Base-by-base conservation (phyloP, 352 stramenopile genomes). In the Phytophthora pini region DNA sequence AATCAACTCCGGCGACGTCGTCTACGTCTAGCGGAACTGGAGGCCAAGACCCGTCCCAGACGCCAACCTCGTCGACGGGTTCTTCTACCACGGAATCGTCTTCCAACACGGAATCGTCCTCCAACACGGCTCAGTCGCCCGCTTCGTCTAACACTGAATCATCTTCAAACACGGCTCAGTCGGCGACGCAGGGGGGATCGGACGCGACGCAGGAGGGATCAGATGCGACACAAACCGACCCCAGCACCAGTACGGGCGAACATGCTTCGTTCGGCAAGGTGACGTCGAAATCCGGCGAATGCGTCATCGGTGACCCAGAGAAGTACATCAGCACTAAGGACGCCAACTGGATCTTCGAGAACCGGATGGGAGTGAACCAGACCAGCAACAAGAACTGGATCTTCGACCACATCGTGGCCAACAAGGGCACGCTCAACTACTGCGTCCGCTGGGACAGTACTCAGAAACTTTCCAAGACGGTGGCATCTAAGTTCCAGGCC, bases 361-460 rank as follows among this genome's bases (percentile, higher is more conserved):
- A 72, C 36, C 57, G 58, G 8, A 75, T 75, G 61, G 64, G 53
- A 12, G 61, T 63, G 40, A 72, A 72, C 43, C 32, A 50, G 17
- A 70, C 68, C 3, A 24, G 32, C 41, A 72, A 72, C 62, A 55
- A 66, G n/a, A 76, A 76, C 40, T 76, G 49, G 52, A 79, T 82
- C 67, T 75, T 75, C n/a, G 66, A 82, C 56, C 70, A 82, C 38
- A 70, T 82, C 41, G 73, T 79, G 46, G 34, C 40, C 36, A 77
- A 72, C 61, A 73, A 82, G 31, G 74, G 70, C 56, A 71, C 72
- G 12, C 62, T 79, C 44, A 77, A 70, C 67, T 79, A 82, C 60
- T 82, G 74, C 53, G 31, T 82, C 3, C 66, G 74, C 17, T 82
- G 74, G 74, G 70, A 82, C 41, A 72, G 61, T 26, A 79, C 41